A percentile compares a stretch with the other conserved stretches of the same genome.
These are phyloP conservation scores for Lactarius pseudohatsudake DNA, from an alignment of 768 basidiomycete species.

Conservation along the genomic window DNA sequence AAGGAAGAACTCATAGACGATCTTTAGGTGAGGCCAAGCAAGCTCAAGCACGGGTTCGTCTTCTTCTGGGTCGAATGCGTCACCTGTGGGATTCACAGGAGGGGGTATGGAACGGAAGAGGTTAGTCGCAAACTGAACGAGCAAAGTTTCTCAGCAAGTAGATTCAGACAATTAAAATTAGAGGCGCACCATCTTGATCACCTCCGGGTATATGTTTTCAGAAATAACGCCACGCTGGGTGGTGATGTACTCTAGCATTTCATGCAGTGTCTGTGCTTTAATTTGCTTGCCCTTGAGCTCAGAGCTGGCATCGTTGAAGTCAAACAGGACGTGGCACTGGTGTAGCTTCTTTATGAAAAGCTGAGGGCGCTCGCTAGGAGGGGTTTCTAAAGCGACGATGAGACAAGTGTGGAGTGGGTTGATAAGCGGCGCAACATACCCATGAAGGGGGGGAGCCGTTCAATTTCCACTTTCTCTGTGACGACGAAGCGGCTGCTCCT, in stretches of 20 bases:
- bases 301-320: conserved; percentile 96
- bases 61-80: conserved; percentile 99
- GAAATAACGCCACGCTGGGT: conserved; percentile 95
- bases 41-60: conserved; percentile 98
- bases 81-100: conserved; percentile 96
- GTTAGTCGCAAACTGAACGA: conserved; percentile 86
- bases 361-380: conserved; percentile 81
- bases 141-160: not conserved
- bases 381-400: conserved; percentile 64
- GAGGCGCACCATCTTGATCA: conserved; percentile 87
- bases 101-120: conserved; percentile 99
- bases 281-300: conserved; percentile 98
- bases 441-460: conserved; percentile 86
- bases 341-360: conserved; percentile 93
- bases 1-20: conserved; percentile 99
- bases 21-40: conserved; percentile 99
- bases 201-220: conserved; percentile 97
- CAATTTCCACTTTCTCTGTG: conserved; percentile 94
- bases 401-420: conserved; percentile 24
- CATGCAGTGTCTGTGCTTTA: conserved; percentile 95
- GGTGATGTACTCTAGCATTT: conserved; percentile 99
- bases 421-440: conserved; percentile 49
- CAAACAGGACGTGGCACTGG: conserved; percentile 96
- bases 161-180: conserved; percentile 20
- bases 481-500: conserved; percentile 95